These are phyloP conservation scores for Fraxinus angustifolia DNA, from an alignment of 305 asterid genomes.

Conservation along the genomic window DNA sequence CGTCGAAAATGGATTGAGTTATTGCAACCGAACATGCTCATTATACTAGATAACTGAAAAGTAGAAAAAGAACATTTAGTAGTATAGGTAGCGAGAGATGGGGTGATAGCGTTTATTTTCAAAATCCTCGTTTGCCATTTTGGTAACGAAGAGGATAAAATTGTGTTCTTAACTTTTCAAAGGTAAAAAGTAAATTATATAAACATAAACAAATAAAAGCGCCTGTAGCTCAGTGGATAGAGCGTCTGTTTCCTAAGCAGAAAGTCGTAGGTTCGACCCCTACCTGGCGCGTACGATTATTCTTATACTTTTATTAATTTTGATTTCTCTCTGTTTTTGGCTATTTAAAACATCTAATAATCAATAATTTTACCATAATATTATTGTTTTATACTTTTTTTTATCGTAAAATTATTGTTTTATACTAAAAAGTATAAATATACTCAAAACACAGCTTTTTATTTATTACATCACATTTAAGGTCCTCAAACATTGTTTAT, in stretches of 20 bases:
- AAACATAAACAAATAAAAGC: not conserved
- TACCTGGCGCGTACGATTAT: conserved; percentile 38
- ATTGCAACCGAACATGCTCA: not conserved
- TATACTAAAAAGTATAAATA: not conserved
- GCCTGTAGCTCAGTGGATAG: conserved; percentile 73
- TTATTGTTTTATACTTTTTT: not conserved
- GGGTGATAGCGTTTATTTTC: not conserved
- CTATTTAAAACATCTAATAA: not conserved
- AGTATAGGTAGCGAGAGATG: not conserved
- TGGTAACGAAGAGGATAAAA: not conserved
- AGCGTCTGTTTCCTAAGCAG: conserved; percentile 87
- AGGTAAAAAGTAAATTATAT: not conserved
- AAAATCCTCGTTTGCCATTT: not conserved
- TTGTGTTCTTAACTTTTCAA: no score
- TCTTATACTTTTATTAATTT: not conserved
- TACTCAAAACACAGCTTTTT: not conserved
- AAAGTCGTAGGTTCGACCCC: conserved; percentile 88
- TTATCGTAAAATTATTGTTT: not conserved
- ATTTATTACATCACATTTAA: not conserved
- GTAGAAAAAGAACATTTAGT: not conserved
- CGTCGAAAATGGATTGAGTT: not conserved
- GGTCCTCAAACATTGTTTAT: not conserved
- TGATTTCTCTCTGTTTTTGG: not conserved
- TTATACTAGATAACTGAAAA: not conserved
- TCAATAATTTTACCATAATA: not conserved